Conservation (phyloP, 2,329 filamentous ascomycete species). For the Neoarthrinium moseri region DNA sequence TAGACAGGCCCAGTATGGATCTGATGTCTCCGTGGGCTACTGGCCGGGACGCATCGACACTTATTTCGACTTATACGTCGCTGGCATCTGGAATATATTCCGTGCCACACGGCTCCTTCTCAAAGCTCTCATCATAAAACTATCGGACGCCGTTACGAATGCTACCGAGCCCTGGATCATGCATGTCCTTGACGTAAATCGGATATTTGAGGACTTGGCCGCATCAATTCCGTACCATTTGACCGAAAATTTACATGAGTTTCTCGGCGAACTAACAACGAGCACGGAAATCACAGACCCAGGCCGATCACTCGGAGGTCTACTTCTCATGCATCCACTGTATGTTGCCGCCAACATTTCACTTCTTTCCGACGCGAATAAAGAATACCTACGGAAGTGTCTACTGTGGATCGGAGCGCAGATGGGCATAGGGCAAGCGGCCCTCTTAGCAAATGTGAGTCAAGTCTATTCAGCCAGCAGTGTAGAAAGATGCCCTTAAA, state of each 20-base stretch:
- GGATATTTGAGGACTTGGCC: constrained; percentile 14
- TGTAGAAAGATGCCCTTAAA: not conserved
- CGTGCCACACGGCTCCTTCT: constrained; percentile 10
- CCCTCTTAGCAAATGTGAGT: constrained; percentile 20
- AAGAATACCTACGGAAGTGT: constrained; percentile 16
- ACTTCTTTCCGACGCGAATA: constrained; percentile 12
- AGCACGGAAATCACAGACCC: constrained; percentile 3
- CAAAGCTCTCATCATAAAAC: not conserved
- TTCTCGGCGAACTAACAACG: constrained; percentile 10
- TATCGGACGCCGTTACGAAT: not conserved
- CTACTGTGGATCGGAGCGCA: constrained; percentile 22
- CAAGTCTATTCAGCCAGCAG: not conserved
- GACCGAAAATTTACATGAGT: constrained; percentile 16
- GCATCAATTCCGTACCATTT: constrained; percentile 22
- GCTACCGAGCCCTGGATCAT: not conserved
- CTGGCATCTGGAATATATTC: constrained; percentile 14
- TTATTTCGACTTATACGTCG: constrained; percentile 15
- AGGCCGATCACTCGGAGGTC: constrained; percentile 19
- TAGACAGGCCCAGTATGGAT: not conserved
- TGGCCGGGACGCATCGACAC: constrained; percentile 15
- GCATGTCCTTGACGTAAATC: not conserved
- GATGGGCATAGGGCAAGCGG: constrained; percentile 24
- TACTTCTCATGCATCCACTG: constrained; percentile 22
- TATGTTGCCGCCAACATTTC: constrained; percentile 15
- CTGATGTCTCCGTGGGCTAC: constrained; percentile 1